These are phyloP conservation scores for Sutorius australiensis DNA, from an alignment of 768 basidiomycete genomes.

Conservation along the genomic window DNA sequence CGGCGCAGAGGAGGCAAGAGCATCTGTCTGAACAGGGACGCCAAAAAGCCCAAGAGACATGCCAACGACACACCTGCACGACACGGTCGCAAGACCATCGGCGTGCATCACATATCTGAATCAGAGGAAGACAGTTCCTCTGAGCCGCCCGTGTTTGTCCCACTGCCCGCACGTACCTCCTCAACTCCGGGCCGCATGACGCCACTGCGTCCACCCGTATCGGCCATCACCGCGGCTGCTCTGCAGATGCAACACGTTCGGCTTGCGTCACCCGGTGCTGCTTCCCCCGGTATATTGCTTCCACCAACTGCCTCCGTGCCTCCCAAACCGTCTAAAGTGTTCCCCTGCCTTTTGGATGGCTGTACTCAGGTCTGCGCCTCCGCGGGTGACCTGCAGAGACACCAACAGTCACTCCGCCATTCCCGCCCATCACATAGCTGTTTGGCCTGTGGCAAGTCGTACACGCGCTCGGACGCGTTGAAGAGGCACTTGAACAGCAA, in stretches of 20 bases:
- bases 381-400: conserved; percentile 26
- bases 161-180: not conserved
- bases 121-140: not conserved
- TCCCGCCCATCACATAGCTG: conserved; percentile 20
- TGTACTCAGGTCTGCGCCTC: conserved; percentile 30
- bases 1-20: conserved; percentile 15
- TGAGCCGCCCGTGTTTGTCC: not conserved
- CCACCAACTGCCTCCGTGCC: not conserved
- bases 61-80: conserved; percentile 9
- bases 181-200: not conserved
- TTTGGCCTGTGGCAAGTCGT: conserved; percentile 24
- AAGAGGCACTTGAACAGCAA: conserved; percentile 33
- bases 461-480: conserved; percentile 31
- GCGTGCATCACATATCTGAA: not conserved
- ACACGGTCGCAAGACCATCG: not conserved
- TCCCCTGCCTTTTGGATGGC: conserved; percentile 21
- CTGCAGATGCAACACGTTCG: conserved; percentile 12
- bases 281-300: conserved; percentile 4
- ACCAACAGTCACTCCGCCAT: conserved; percentile 30
- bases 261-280: conserved; percentile 11
- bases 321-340: conserved; percentile 15
- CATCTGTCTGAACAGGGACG: not conserved
- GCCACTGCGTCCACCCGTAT: conserved; percentile 1
- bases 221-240: conserved; percentile 5
- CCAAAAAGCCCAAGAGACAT: conserved; percentile 15